Conservation (phyloP, 495 filamentous ascomycete species). For the Cairneyella variabilis region DNA sequence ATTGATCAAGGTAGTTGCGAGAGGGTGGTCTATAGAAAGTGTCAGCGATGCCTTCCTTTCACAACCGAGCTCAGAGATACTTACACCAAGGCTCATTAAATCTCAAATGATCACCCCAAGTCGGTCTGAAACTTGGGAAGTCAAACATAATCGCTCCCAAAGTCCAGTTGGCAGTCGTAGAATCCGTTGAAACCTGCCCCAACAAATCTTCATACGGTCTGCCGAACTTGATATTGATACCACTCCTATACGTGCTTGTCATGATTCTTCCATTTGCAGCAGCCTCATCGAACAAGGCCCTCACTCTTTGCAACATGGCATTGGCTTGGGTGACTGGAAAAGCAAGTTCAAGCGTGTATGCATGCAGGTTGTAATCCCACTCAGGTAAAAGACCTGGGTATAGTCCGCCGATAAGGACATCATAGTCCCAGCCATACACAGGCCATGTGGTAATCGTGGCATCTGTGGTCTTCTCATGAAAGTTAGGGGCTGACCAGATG, state of each 20-base stretch:
- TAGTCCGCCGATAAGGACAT: slow-evolving; percentile 45
- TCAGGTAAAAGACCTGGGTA: slow-evolving; percentile 44
- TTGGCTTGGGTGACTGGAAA: slow-evolving; percentile 45
- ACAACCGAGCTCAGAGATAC: slow-evolving; percentile 9
- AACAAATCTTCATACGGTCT: slow-evolving; percentile 43
- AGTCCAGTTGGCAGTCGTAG: slow-evolving; percentile 40
- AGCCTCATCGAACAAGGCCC: slow-evolving; percentile 42
- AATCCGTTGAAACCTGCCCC: slow-evolving; percentile 32
- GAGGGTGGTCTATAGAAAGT: slow-evolving; percentile 27
- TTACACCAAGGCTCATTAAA: slow-evolving; percentile 48
- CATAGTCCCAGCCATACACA: slow-evolving; percentile 49
- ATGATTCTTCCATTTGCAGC: slow-evolving; percentile 36
- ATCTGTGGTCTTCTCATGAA: slow-evolving; percentile 45
- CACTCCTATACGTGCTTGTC: slow-evolving; percentile 46
- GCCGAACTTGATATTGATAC: slow-evolving; percentile 52
- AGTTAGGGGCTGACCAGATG: slow-evolving; percentile 43
- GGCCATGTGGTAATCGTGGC: slow-evolving; percentile 37
- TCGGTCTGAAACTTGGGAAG: slow-evolving; percentile 41
- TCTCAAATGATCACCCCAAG: slow-evolving; percentile 39
- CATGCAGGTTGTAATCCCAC: slow-evolving; percentile 44
- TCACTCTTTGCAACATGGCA: slow-evolving; percentile 42
- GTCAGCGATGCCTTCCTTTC: slow-evolving; percentile 22
- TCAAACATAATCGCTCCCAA: slow-evolving; percentile 51
- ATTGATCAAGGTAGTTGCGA: slow-evolving; percentile 43
- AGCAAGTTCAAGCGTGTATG: slow-evolving; percentile 44